Conservation (phyloP, 768 basidiomycete genomes). For the Sporobolomyces roseus region DNA sequence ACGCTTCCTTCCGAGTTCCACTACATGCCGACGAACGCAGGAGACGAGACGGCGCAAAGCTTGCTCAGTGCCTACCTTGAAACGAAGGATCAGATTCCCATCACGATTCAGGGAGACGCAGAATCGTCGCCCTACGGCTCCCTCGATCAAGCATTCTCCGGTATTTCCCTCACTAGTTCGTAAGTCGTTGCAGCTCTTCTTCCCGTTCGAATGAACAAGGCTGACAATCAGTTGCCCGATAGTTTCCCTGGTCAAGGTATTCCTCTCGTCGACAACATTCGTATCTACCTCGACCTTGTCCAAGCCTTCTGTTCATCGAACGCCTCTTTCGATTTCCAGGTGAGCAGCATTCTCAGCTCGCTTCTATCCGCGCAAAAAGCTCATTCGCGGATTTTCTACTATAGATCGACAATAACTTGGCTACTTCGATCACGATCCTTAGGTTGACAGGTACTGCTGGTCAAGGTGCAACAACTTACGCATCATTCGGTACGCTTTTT, state of each 20-base stretch:
- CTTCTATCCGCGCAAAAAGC: slow-evolving; percentile 42
- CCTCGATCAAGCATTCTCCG: slow-evolving; percentile 58
- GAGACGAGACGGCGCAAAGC: slow-evolving; percentile 61
- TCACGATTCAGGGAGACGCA: slow-evolving; percentile 55
- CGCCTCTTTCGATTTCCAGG: slow-evolving; percentile 19
- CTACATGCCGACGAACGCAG: slow-evolving; percentile 61
- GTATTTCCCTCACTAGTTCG: slow-evolving; percentile 55
- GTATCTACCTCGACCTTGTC: slow-evolving; percentile 60
- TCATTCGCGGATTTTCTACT: slow-evolving; percentile 54
- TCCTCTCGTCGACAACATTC: slow-evolving; percentile 54
- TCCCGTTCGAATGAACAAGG: background rate
- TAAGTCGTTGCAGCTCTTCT: background rate
- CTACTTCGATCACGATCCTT: slow-evolving; percentile 59
- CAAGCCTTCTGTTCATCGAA: slow-evolving; percentile 14
- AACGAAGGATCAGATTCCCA: slow-evolving; percentile 48
- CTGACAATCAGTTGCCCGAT: background rate
- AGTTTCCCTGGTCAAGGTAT: slow-evolving; percentile 25
- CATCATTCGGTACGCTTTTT: slow-evolving; percentile 54
- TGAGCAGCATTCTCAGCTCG: background rate
- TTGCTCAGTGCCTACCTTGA: slow-evolving; percentile 57
- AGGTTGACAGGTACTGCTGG: slow-evolving; percentile 55
- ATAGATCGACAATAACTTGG: slow-evolving; percentile 50
- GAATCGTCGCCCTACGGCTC: slow-evolving; percentile 63
- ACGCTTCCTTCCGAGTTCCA: slow-evolving; percentile 60
- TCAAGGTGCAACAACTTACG: slow-evolving; percentile 59